Base-by-base conservation (phyloP, 2,329 filamentous ascomycete genomes). In the Clarireedia sp. region DNA sequence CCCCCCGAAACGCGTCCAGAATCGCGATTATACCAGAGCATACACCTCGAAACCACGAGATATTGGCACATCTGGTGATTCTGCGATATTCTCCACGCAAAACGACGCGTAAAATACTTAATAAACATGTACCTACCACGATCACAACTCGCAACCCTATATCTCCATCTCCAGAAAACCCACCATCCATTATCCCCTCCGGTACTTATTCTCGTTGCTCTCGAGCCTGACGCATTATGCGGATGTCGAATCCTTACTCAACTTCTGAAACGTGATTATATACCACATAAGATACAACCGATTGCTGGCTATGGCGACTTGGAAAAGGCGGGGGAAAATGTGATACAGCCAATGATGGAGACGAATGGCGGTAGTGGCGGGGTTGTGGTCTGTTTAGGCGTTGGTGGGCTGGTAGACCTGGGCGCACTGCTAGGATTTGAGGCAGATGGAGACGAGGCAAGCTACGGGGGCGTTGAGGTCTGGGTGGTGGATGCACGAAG, bases 261-360 rank as follows among this genome's bases (percentile, higher is more conserved):
- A 50, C 79, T 99, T n/a, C 78, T 99, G 58, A 96, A 95, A 73
- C 87, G 92, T 77, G 94, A 99, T 76, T 97, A 95, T 69, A 95
- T 99, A 64, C 89, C 87, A 14, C 92, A 97, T 75, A 97, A 96
- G 73, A 96, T 97, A 67, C 89, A 96, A 67, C 94, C 94, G 1
- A 86, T 99, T 54, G 83, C 89, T 19, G 94, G 94, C 54, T 97
- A 96, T 82, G 85, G 83, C 62, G 94, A 97, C 70, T 81, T 99
- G 47, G 80, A 89, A 67, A 85, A 83, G 63, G 86, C 86, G 21
- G 91, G 91, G 46, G 80, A 82, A 66, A 84, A 91, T 62, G 78
- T 95, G 45, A 87, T 96, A 41, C 79, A 78, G 54, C 90, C 90
- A 10, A 90, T 96, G 89, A 91, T 90, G 77, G 85, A 87, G 67